phyloP scores from a whole-genome alignment of 352 stramenopile genomes.

The Phytophthora pinifolia region DNA sequence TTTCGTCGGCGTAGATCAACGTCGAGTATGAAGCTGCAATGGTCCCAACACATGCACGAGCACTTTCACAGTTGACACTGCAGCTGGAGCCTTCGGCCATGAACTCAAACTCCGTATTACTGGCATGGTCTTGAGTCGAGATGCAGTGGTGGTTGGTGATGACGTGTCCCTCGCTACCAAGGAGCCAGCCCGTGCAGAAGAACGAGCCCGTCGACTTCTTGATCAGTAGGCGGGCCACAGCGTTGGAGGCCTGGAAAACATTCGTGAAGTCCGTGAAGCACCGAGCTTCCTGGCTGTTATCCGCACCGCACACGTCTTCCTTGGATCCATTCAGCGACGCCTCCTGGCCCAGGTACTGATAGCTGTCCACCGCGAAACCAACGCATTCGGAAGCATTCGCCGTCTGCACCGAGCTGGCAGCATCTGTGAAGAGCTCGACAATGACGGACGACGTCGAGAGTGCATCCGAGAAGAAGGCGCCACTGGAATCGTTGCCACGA shows the following conservation, averaged over 20 bases:
- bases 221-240: constrained; percentile 62
- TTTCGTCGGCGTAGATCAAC: constrained; percentile 38
- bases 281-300: constrained; percentile 62
- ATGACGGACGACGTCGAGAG: constrained; percentile 42
- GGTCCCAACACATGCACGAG: constrained; percentile 38
- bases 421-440: constrained; percentile 52
- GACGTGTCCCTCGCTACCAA: constrained; percentile 76
- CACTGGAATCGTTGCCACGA: constrained; percentile 30
- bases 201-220: constrained; percentile 53
- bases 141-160: constrained; percentile 87
- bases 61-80: constrained; percentile 29
- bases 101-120: constrained; percentile 73
- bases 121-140: constrained; percentile 39
- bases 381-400: constrained; percentile 33
- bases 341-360: constrained; percentile 37
- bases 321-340: constrained; percentile 30
- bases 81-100: constrained; percentile 47
- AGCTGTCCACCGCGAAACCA: constrained; percentile 56
- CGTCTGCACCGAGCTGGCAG: constrained; percentile 9
- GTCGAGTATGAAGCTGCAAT: constrained; percentile 31
- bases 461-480: constrained; percentile 40
- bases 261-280: constrained; percentile 38
- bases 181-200: constrained; percentile 77
- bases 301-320: constrained; percentile 60
- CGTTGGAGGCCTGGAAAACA: constrained; percentile 30